Base-by-base conservation (phyloP, 345 rosid species). In the Trapa bicornis region DNA sequence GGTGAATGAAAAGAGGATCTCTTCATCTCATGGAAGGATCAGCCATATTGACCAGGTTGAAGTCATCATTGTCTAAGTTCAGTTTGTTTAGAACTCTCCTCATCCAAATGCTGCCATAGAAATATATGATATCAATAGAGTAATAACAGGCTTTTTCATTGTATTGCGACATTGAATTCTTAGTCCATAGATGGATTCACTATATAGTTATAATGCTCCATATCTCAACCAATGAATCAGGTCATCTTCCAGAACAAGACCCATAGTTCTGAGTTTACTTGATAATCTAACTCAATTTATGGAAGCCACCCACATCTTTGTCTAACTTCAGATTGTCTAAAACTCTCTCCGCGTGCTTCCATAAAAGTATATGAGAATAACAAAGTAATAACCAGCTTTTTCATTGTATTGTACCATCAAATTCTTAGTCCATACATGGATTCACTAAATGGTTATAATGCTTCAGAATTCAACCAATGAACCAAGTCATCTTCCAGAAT, bases 11-110 rank as follows among this genome's bases (percentile, higher is more conserved):
- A 60, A 87, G 74, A 0, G 97, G 98, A 65, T 93, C 97, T 80
- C 87, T 84, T 72, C 96, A 97, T 83, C 84, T 84, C 98, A 87
- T 84, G 70, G 98, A 92, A 64, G 89, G 96, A 78, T 89, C 86
- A 47, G 96, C 98, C 77, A 89, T 89, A 64, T 89, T 82, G 45
- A 86, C 41, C 4, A 96, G 96, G 80, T 89, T 92, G 73, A 92
- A 86, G 72, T 96, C 96, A 74, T 92, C 96, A 79, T 94, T 94
- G 78, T 87, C 96, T 70, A 90, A 70, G 42, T 77, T 77, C 80
- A 94, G 70, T 74, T 57, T 74, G 75, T 77, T 81, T 82, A 88
- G 75, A 72, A 94, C 80, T 87, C 71, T 63, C 84, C 80, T 88
- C 97, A 74, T 90, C 81, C 76, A 94, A 73, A 79, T 94, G 97